Evolutionary conservation across 495 filamentous ascomycete genomes (phyloP), one percentile per base, ranked within the genome.

Genomic region (Pseudotulostoma volvatum): DNA sequence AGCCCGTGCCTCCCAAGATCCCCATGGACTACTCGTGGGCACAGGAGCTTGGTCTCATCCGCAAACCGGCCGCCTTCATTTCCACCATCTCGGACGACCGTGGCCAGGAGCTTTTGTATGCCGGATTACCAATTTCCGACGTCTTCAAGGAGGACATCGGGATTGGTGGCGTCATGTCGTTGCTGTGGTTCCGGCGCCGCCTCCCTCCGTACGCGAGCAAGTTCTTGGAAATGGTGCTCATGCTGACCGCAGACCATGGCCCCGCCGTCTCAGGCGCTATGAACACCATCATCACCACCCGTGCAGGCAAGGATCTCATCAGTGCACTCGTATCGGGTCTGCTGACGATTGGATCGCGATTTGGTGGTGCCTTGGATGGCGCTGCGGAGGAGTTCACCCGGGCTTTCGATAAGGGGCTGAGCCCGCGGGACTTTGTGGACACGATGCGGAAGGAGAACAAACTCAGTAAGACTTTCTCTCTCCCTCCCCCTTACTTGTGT

Each of bases 11-110:
- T 16, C 90, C 90, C 55, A 97, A 97, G 84, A 97, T 97, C 57
- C 90, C 90, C 53, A 95, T 97, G 52, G 90, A 97, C 67, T 97
- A 97, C 77, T 85, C 86, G 15, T 97, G 90, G 90, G 90, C 90
- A 17, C 92, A 96, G 68, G 90, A 97, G 64, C 81, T 97, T 43
- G 90, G 90, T 57, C 87, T 97, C 50, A 84, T 97, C 70, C 92
- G 90, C 64, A 97, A 97, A 74, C 90, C 90, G 49, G 90, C 90
- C 59, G 92, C 90, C 50, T 97, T 97, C 68, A 97, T 97, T 64
- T 96, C 90, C 48, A 97, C 90, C 56, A 96, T 97, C 59, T 93
- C 90, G 52, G 90, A 97, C 59, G 90, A 97, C 70, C 90, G 90
- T 84, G 90, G 90, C 48, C 90, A 97, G 65, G 90, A 97, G 66